phyloP scores from a whole-genome alignment of 1,139 yeast genomes.

The Debaryomyces fabryi region DNA sequence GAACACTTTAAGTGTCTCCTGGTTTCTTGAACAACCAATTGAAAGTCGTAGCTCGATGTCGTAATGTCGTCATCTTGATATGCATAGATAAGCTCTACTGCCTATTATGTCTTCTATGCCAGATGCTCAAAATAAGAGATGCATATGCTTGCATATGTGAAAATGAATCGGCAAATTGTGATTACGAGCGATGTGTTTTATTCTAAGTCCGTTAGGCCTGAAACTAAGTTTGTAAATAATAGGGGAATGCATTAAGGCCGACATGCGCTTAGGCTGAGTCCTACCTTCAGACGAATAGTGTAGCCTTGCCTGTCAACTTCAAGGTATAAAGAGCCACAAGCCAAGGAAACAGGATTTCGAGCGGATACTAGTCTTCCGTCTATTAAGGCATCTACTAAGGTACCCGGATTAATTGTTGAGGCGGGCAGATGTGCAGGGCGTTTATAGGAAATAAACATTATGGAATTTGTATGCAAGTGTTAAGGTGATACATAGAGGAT shows the following conservation, averaged over 20 bases:
- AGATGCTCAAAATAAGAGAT: neutral
- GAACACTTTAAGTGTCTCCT: neutral
- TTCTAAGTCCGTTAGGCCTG: neutral
- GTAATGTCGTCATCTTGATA: neutral
- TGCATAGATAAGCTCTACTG: neutral
- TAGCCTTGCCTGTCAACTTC: no score
- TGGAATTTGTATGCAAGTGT: no score
- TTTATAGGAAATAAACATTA: no score
- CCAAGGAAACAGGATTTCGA: no score
- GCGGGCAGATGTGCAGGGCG: no score
- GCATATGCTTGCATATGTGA: neutral
- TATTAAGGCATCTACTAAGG: no score
- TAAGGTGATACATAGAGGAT: no score
- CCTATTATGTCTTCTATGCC: neutral
- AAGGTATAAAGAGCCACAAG: no score
- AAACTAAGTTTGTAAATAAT: neutral
- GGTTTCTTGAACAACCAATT: neutral
- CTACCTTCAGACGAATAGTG: neutral
- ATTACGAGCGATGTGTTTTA: neutral
- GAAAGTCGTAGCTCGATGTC: neutral
- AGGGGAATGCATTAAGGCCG: neutral
- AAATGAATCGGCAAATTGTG: neutral
- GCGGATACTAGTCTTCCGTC: no score
- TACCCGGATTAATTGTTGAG: no score
- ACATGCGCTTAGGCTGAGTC: neutral